Evolutionary conservation across 768 basidiomycete species (phyloP).

Genomic region (Pulveroboletus frians): DNA sequence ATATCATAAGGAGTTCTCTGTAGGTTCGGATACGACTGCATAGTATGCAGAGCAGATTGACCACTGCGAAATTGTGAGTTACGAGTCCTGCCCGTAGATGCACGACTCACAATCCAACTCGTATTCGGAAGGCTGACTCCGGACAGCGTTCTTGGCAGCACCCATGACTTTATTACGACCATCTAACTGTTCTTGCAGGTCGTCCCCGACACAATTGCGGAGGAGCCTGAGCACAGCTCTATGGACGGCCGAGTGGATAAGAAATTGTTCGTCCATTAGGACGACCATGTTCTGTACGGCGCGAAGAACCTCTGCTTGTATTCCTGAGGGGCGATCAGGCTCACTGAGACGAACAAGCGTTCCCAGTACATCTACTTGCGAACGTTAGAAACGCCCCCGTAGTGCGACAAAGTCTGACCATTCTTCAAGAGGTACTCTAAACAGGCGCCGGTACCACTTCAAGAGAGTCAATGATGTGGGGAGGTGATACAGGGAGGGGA

Average conservation of each 20-base stretch:
- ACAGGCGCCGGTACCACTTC: constrained; percentile 81
- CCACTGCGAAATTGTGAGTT: constrained; percentile 49
- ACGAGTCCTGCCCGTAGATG: background rate
- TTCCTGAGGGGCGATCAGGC: constrained; percentile 79
- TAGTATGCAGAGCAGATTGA: constrained; percentile 85
- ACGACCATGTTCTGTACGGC: constrained; percentile 89
- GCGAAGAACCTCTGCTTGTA: constrained; percentile 83
- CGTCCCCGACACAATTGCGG: constrained; percentile 86
- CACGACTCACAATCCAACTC: constrained; percentile 75
- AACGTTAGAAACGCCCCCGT: background rate
- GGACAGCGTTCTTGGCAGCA: constrained; percentile 67
- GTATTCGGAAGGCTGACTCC: constrained; percentile 78
- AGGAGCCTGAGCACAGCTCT: constrained; percentile 81
- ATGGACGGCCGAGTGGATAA: constrained; percentile 88
- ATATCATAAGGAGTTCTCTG: constrained; percentile 90
- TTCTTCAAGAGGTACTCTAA: constrained; percentile 90
- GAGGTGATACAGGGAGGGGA: background rate
- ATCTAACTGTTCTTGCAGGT: constrained; percentile 82
- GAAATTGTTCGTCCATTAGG: constrained; percentile 87
- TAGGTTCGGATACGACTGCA: constrained; percentile 89
- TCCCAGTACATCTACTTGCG: constrained; percentile 64
- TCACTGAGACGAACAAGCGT: constrained; percentile 84
- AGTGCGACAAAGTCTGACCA: constrained; percentile 39
- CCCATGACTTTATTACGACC: constrained; percentile 74
- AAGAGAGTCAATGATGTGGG: constrained; percentile 9